Evolutionary conservation across 2,329 filamentous ascomycete species (phyloP), one percentile per base, ranked within the genome.

Genomic region (Pyrenophora seminiperda): DNA sequence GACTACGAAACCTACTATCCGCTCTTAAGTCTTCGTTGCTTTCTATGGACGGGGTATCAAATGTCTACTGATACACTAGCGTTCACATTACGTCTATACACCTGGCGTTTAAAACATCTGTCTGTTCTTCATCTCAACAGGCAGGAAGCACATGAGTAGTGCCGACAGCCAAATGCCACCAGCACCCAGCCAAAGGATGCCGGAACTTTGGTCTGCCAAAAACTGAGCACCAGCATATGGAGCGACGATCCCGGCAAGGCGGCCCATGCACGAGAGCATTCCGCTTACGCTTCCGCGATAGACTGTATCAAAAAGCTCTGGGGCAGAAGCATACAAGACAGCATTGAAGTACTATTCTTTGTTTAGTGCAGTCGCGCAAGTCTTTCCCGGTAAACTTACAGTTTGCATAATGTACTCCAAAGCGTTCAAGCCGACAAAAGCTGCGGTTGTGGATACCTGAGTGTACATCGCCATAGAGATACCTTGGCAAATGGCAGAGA

Each of bases 331-430:
- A 27, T 68, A 68, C 2, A 68, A 47, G 3, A 68, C 63, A 3
- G 65, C 65, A 17, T 68, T 68, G 48, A 68, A 68, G 20, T 65
- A 68, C 62, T 67, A 13, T 1, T 14, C 0, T 5, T 1, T 2
- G 3, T 11, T 56, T 5, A 58, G 41, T 19, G 22, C 4, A 3
- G 10, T 4, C 14, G 24, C 1, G 15, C 1, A 14, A 2, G 2
- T 7, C 10, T 5, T 6, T 2, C 4, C 13, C 7, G 3, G 3
- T 1, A 4, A 4, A 53, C 61, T 53, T 45, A 65, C 63, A 19
- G 65, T 68, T 43, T 68, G 65, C 65, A 68, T 68, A n/a, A 68
- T 63, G 40, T 68, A 68, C 38, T 68, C 65, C 6, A 68, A 59
- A 1, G 65, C 65, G 24, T 68, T 68, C 15, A 68, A 18, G 2